Percentiles rank a stretch among this genome's conserved stretches.
phyloP scores from a whole-genome alignment of 208 protist species.

The Leptomonas seymouri region DNA sequence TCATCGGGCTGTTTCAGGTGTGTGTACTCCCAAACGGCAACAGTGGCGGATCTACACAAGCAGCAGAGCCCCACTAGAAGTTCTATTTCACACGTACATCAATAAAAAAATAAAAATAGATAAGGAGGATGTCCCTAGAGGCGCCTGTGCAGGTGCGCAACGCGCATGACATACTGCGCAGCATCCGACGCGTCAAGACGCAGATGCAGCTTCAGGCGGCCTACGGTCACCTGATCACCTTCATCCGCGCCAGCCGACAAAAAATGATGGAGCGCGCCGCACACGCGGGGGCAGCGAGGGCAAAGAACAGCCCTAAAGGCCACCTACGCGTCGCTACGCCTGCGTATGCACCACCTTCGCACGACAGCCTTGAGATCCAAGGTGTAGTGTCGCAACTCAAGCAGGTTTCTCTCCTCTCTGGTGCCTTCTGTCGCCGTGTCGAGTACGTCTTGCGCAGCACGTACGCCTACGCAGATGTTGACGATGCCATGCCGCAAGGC shows the following conservation, averaged over 20 bases:
- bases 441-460: constrained; percentile 36
- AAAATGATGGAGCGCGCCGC: constrained; percentile 21
- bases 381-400: constrained; percentile 28
- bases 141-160: constrained; percentile 7
- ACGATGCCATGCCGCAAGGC: constrained; percentile 20
- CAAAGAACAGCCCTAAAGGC: constrained; percentile 6
- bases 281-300: constrained; percentile 4
- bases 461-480: constrained; percentile 33
- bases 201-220: constrained; percentile 33
- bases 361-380: constrained; percentile 9
- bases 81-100: too few relatives aligned
- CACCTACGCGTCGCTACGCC: background rate
- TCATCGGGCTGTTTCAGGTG: too few relatives aligned
- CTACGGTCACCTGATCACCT: constrained; percentile 16
- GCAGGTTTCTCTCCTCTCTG: constrained; percentile 39
- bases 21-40: too few relatives aligned
- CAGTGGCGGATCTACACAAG: too few relatives aligned
- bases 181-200: constrained; percentile 32
- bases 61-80: too few relatives aligned
- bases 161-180: constrained; percentile 27
- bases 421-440: constrained; percentile 47
- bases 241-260: constrained; percentile 16
- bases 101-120: too few relatives aligned
- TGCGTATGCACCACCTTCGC: constrained; percentile 8
- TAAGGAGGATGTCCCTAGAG: background rate